Evolutionary conservation across 2,329 filamentous ascomycete genomes (phyloP).

Genomic region (Cercospora sp.): DNA sequence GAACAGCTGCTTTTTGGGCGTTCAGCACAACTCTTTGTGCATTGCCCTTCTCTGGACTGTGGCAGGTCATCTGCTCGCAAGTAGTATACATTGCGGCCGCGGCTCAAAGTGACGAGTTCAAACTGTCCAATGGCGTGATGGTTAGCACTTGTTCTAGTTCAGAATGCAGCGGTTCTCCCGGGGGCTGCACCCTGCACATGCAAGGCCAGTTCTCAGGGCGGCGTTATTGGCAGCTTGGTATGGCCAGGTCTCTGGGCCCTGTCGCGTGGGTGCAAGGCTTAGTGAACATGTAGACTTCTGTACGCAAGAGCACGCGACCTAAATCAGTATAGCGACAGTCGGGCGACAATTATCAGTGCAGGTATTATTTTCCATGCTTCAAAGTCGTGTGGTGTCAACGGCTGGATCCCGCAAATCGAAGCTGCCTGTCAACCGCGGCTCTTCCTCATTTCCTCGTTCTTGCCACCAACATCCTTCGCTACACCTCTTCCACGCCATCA

Average conservation of each 20-base stretch:
- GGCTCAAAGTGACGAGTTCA: neutral
- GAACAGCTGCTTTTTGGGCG: neutral
- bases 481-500: neutral
- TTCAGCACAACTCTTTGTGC: neutral
- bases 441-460: neutral
- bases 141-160: neutral
- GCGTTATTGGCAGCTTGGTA: neutral
- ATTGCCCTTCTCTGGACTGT: neutral
- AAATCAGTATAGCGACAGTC: no score
- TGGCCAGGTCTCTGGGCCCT: slow-evolving; percentile 3
- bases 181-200: neutral
- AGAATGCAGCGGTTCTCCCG: neutral
- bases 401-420: neutral
- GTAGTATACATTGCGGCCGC: neutral
- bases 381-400: neutral
- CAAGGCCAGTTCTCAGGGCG: neutral
- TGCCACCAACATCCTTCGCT: neutral
- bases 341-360: no score
- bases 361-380: neutral
- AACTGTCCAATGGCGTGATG: neutral
- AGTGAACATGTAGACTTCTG: neutral
- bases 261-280: neutral
- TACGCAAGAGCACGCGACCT: neutral
- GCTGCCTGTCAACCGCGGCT: neutral
- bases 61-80: neutral